These are phyloP conservation scores for Penicillium bialowiezense DNA, from an alignment of 495 filamentous ascomycete species.

Conservation along the genomic window DNA sequence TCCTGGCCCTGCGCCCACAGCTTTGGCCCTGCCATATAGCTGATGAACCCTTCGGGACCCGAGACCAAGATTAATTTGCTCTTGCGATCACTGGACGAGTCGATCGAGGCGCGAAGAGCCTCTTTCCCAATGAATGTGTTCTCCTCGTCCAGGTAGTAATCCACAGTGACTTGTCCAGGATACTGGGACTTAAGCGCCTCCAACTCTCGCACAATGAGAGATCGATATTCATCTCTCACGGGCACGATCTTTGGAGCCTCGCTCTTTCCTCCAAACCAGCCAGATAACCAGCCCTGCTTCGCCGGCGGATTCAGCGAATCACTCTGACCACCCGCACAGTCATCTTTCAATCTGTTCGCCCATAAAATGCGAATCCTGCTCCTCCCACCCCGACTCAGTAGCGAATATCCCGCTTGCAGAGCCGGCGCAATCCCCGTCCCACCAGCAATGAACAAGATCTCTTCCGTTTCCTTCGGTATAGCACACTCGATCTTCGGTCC, in stretches of 20 bases:
- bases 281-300: constrained; percentile 32
- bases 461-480: constrained; percentile 50
- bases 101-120: constrained; percentile 38
- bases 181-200: constrained; percentile 54
- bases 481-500: constrained; percentile 72
- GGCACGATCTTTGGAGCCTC: background rate
- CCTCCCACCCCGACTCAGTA: constrained; percentile 43
- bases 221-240: constrained; percentile 7
- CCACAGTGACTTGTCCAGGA: constrained; percentile 54
- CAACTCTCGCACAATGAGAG: constrained; percentile 59
- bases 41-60: constrained; percentile 87
- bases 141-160: constrained; percentile 81
- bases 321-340: constrained; percentile 50
- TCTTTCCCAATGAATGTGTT: constrained; percentile 56
- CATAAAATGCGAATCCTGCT: constrained; percentile 60
- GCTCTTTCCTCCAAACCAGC: constrained; percentile 19
- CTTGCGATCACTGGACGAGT: constrained; percentile 21
- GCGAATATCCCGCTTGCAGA: constrained; percentile 66
- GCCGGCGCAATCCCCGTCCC: constrained; percentile 94
- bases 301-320: constrained; percentile 20
- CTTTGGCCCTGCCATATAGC: constrained; percentile 74
- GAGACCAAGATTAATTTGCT: constrained; percentile 73
- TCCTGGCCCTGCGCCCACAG: constrained; percentile 67
- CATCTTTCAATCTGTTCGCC: constrained; percentile 60
- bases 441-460: constrained; percentile 82